phyloP scores from a whole-genome alignment of 495 filamentous ascomycete genomes.

The Viridothelium virens region DNA sequence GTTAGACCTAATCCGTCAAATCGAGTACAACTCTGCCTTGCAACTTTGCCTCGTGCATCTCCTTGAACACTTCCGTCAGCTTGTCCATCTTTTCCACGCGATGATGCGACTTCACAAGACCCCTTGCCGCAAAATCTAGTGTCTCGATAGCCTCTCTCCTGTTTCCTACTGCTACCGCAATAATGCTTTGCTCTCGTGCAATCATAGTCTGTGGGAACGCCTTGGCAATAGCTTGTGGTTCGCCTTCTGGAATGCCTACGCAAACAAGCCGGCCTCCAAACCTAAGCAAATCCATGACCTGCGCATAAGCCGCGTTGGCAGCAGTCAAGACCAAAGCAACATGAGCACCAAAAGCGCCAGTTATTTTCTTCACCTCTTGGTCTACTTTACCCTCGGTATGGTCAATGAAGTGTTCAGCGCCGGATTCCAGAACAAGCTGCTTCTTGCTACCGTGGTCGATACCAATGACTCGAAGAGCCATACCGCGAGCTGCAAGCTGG shows the following conservation, averaged over 20 bases:
- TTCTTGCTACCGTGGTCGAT: constrained; percentile 60
- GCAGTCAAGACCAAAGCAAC: constrained; percentile 58
- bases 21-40: constrained; percentile 37
- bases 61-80: constrained; percentile 51
- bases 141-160: constrained; percentile 59
- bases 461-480: constrained; percentile 61
- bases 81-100: constrained; percentile 53
- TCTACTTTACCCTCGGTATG: constrained; percentile 47
- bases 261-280: constrained; percentile 60
- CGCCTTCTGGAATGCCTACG: constrained; percentile 60
- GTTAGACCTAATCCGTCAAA: constrained; percentile 15
- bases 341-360: constrained; percentile 55
- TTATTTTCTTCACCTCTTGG: constrained; percentile 46
- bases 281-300: constrained; percentile 43
- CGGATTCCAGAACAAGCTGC: constrained; percentile 49
- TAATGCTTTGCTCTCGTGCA: constrained; percentile 47
- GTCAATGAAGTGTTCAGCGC: constrained; percentile 64
- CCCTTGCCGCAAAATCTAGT: constrained; percentile 54
- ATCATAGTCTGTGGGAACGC: constrained; percentile 48
- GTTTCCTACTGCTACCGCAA: constrained; percentile 57
- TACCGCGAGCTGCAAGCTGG: constrained; percentile 55
- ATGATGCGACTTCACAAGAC: constrained; percentile 54
- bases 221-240: constrained; percentile 48
- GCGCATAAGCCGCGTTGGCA: constrained; percentile 57
- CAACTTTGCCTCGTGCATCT: constrained; percentile 49